Conservation (phyloP, 164 flowering plant genomes). For the Warburgia ugandensis region DNA sequence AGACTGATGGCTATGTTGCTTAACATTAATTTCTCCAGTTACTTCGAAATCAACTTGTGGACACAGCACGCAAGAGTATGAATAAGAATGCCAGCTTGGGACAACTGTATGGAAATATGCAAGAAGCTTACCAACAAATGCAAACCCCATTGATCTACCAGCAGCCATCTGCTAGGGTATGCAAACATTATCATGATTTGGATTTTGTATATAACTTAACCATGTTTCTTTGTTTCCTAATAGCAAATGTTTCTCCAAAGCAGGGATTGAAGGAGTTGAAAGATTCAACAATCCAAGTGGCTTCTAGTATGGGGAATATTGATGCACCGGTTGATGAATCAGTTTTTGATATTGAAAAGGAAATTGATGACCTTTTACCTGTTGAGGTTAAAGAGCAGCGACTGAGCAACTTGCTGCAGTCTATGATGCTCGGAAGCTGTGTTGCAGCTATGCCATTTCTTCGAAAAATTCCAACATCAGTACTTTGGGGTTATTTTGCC, state of each 20-base stretch:
- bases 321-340: slow-evolving; percentile 93
- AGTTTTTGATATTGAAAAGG: slow-evolving; percentile 93
- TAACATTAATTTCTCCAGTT: slow-evolving; percentile 50
- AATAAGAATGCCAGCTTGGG: slow-evolving; percentile 76
- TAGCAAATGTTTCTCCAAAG: slow-evolving; percentile 1
- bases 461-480: no score
- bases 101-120: slow-evolving; percentile 88
- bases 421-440: no score
- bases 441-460: no score
- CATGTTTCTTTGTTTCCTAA: neutral
- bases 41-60: slow-evolving; percentile 79
- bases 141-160: slow-evolving; percentile 92
- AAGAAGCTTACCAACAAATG: slow-evolving; percentile 91
- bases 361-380: slow-evolving; percentile 89
- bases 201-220: neutral
- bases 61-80: slow-evolving; percentile 66
- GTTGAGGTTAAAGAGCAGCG: slow-evolving; percentile 98
- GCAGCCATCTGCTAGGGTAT: slow-evolving; percentile 48
- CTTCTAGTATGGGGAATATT: slow-evolving; percentile 75
- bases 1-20: no score
- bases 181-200: neutral
- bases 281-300: slow-evolving; percentile 83
- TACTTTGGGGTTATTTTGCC: slow-evolving; percentile 99
- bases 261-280: slow-evolving; percentile 87
- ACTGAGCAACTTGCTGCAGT: slow-evolving; percentile 87